Percentiles rank a stretch among this genome's conserved stretches.
phyloP scores from a whole-genome alignment of 441 rosid genomes.

The Metrosideros polymorpha region DNA sequence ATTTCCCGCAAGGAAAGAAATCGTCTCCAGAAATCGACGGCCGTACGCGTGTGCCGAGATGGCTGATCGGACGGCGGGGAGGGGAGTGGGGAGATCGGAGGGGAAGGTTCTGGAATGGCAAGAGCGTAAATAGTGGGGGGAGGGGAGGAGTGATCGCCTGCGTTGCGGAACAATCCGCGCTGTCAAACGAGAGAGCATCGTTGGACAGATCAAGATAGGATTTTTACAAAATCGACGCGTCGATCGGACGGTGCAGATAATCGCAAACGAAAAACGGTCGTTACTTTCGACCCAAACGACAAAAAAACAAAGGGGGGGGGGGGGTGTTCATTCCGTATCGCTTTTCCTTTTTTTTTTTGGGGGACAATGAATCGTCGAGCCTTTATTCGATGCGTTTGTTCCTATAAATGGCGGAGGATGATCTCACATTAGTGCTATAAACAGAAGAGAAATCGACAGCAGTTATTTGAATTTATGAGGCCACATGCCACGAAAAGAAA shows the following conservation, averaged over 20 bases:
- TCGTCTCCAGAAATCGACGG: accelerated
- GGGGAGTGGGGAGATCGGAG: neutral
- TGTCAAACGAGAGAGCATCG: neutral
- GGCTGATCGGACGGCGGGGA: neutral
- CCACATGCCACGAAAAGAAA: too few relatives aligned
- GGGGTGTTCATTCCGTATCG: too few relatives aligned
- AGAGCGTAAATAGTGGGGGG: neutral
- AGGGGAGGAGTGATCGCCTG: neutral
- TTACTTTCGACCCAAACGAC: too few relatives aligned
- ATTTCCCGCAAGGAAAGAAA: neutral
- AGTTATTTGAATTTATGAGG: too few relatives aligned
- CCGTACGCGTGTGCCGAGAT: neutral
- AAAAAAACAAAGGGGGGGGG: too few relatives aligned
- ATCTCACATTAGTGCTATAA: too few relatives aligned
- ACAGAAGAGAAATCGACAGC: too few relatives aligned
- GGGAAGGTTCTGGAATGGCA: neutral
- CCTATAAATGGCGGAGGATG: too few relatives aligned
- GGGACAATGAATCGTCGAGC: neutral
- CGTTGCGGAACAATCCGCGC: neutral
- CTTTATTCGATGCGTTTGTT: too few relatives aligned
- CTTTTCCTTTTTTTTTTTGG: too few relatives aligned
- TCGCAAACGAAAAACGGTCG: neutral
- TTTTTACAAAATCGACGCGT: neutral
- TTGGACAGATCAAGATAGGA: neutral
- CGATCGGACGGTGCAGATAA: neutral